Evolutionary conservation across 1,284 basidiomycete species (phyloP), one percentile per base, ranked within the genome.

Genomic region (Cerrena zonata): DNA sequence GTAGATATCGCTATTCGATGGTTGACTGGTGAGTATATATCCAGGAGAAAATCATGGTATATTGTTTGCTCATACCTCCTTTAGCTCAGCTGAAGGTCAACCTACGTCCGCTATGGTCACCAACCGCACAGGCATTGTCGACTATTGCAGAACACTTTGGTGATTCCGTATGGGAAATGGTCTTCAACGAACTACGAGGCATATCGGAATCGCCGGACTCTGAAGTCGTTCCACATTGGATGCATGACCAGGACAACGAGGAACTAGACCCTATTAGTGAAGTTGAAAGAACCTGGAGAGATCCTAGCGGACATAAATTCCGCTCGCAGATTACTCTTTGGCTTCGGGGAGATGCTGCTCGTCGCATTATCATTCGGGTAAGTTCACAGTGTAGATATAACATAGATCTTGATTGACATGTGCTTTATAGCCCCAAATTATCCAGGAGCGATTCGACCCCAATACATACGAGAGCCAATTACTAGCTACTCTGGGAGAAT

Each of bases 61-160:
- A 22, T 5, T n/a, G n/a, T n/a, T n/a, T 42, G 50, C 23, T 45
- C 58, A 37, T 50, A 34, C 37, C 59, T 36, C 38, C 13, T 43
- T n/a, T 56, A 83, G 89, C 86, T 2, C 93, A 96, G 65, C 72
- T 96, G 45, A 96, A 96, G 69, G 87, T 96, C 58, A 93, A 93
- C 65, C 72, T 96, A 43, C 79, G 90, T 27, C 94, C 94, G 0
- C 61, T 95, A 11, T 98, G 93, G 88, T 77, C 80, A 4, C 86
- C 93, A n/a, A 81, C 91, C 1, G 78, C 83, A 15, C 76, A 78
- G 5, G 84, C 88, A 0, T 68, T 97, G 1, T 76, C 80, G 0
- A 69, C 73, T 0, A 65, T 93, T 34, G 69, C 80, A 0, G 71
- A 76, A 27, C 69, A 78, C 19, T 83, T 84, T 54, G 82, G 80